These are phyloP conservation scores for Triangularia setosa DNA, from an alignment of 2,329 filamentous ascomycete species.

Conservation along the genomic window DNA sequence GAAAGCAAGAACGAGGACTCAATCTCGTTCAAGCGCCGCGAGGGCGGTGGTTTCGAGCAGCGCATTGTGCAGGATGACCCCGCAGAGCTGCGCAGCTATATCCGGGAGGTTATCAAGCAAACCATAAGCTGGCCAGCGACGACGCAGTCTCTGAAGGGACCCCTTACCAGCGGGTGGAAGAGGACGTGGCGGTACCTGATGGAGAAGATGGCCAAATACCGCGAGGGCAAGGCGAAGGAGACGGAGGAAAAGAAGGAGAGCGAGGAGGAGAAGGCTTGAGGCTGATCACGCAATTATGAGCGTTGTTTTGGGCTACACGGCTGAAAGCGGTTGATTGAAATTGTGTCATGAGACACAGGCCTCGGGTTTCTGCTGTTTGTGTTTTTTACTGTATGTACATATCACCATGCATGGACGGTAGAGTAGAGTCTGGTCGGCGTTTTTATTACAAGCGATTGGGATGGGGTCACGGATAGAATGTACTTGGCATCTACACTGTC, in stretches of 20 bases:
- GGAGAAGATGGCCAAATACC: slow-evolving; percentile 74
- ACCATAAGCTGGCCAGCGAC: slow-evolving; percentile 93
- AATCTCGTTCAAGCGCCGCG: slow-evolving; percentile 63
- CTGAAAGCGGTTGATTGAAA: background rate
- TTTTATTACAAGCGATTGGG: background rate
- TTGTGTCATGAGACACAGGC: background rate
- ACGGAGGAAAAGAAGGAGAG: background rate
- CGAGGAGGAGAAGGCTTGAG: slow-evolving; percentile 12
- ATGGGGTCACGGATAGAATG: background rate
- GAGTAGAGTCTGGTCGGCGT: background rate
- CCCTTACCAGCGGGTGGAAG: slow-evolving; percentile 70
- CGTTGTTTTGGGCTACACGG: slow-evolving; percentile 2
- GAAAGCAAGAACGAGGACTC: slow-evolving; percentile 68
- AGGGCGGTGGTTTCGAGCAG: slow-evolving; percentile 81
- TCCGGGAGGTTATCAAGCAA: slow-evolving; percentile 74
- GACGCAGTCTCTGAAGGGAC: slow-evolving; percentile 78
- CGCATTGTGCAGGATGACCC: slow-evolving; percentile 71
- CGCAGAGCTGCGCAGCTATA: slow-evolving; percentile 62
- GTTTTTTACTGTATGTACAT: background rate
- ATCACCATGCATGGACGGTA: background rate
- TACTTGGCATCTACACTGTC: background rate
- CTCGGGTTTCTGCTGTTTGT: background rate
- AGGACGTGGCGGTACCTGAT: slow-evolving; percentile 71
- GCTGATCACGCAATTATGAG: background rate
- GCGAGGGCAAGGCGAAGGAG: slow-evolving; percentile 35